Base-by-base conservation (phyloP, 2,329 filamentous ascomycete genomes). In the Fusarium cicatricum region DNA sequence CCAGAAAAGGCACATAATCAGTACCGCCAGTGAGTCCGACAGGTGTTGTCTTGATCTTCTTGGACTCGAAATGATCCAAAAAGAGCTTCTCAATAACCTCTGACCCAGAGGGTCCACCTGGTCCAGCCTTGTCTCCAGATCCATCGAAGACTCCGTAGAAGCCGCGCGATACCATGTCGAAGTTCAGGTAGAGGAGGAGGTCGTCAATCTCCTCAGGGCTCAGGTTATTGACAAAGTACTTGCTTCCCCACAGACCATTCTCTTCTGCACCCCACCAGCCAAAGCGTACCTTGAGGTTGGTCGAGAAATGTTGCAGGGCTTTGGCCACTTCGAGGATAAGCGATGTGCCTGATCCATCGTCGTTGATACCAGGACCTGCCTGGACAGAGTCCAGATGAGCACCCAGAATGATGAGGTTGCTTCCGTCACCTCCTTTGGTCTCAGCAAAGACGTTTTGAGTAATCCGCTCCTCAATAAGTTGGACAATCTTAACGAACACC, bases 1-100 rank as follows among this genome's bases (percentile, higher is more conserved):
- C 75, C 29, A 84, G 75, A 75, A 89, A 88, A 2, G 82, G 80
- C 11, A 81, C 83, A 60, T 88, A 88, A 66, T 89, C 86, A 8
- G 80, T 85, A 41, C 85, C 80, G 3, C 82, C 84, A 31, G 62
- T 70, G 0, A 73, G 49, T 1, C 60, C 62, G 1, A 64, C 59
- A 4, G 66, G 67, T 2, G 61, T 66, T 1, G 72, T 68, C 14
- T 72, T 55, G 12, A 76, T 66, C 11, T 75, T 73, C 56, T 74
- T 62, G 2, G 65, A 38, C 12, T 52, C 55, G 14, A 77, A 66
- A 46, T 71, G 70, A 4, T 76, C 68, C 2, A 69, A 52, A 28
- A 77, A 71, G n/a, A 75, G 64, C 12, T 73, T 55, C 8, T 73
- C 69, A 0, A 74, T 69, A 3, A 71, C 69, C 2, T 72, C 71